phyloP scores from a whole-genome alignment of 345 rosid genomes.

The Garcia nutans region DNA sequence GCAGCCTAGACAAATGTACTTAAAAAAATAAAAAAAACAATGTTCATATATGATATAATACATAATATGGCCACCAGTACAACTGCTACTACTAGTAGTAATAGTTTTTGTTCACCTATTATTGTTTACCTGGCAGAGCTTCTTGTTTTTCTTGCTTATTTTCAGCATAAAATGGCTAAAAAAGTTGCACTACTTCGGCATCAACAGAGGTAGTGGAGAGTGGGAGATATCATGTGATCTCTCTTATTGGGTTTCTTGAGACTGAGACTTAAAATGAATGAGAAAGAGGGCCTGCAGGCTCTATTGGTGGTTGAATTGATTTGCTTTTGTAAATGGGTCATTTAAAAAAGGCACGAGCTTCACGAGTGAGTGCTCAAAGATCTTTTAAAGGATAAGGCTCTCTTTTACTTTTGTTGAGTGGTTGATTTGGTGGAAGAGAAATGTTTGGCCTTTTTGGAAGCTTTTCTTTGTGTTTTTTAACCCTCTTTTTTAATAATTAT shows the following conservation, averaged over 20 bases:
- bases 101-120: conserved; percentile 1
- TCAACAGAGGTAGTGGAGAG: conserved; percentile 21
- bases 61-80: neutral
- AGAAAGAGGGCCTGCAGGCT: neutral
- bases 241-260: conserved; percentile 17
- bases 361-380: conserved; percentile 30
- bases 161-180: conserved; percentile 17
- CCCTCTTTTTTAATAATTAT: neutral
- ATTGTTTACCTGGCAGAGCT: neutral
- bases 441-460: conserved; percentile 8
- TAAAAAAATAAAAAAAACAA: neutral
- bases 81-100: neutral
- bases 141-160: neutral
- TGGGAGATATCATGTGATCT: conserved; percentile 4
- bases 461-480: neutral
- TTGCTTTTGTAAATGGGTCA: neutral
- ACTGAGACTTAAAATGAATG: conserved; percentile 2
- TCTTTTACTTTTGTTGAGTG: conserved; percentile 4
- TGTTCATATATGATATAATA: conserved; percentile 19
- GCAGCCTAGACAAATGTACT: conserved; percentile 30
- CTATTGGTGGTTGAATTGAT: conserved; percentile 16
- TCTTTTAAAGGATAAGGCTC: conserved; percentile 6
- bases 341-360: conserved; percentile 36
- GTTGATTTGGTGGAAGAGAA: conserved; percentile 16
- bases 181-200: conserved; percentile 15